phyloP scores from a whole-genome alignment of 2,329 filamentous ascomycete genomes.

The Scedosporium dehoogii region DNA sequence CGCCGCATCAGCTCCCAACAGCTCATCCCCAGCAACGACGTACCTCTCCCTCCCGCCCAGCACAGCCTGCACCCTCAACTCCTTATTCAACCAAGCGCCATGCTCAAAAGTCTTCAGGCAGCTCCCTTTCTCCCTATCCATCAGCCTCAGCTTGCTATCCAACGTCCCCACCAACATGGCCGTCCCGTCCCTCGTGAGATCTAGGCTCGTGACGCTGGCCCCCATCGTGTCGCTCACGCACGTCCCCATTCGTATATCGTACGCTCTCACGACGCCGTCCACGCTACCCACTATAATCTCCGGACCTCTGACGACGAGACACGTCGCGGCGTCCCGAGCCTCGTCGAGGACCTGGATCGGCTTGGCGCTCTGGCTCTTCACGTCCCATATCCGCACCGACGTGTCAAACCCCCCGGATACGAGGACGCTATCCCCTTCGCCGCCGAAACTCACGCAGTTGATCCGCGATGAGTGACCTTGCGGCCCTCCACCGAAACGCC shows the following conservation, averaged over 20 bases:
- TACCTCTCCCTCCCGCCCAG: conserved; percentile 68
- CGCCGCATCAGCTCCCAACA: conserved; percentile 18
- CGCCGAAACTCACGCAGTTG: conserved; percentile 71
- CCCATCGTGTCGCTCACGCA: conserved; percentile 62
- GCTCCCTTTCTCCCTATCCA: conserved; percentile 67
- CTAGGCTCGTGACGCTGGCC: conserved; percentile 64
- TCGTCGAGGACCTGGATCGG: conserved; percentile 66
- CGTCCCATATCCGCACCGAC: conserved; percentile 68
- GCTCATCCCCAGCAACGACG: conserved; percentile 74
- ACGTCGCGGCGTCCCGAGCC: conserved; percentile 58
- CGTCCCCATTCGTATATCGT: conserved; percentile 71
- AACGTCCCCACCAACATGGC: conserved; percentile 65
- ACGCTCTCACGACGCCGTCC: conserved; percentile 70
- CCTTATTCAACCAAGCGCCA: conserved; percentile 49
- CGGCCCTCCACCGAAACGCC: conserved; percentile 56
- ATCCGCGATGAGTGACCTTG: conserved; percentile 62
- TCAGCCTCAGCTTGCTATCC: conserved; percentile 67
- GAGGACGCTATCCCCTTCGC: conserved; percentile 63
- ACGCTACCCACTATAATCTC: conserved; percentile 69
- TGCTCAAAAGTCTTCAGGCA: conserved; percentile 63
- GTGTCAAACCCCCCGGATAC: conserved; percentile 67
- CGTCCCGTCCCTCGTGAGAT: conserved; percentile 60
- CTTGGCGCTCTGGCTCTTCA: conserved; percentile 39
- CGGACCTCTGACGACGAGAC: conserved; percentile 34
- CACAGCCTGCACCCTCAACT: conserved; percentile 64